Conservation (phyloP, 768 basidiomycete genomes). For the Mycena latifolia region DNA sequence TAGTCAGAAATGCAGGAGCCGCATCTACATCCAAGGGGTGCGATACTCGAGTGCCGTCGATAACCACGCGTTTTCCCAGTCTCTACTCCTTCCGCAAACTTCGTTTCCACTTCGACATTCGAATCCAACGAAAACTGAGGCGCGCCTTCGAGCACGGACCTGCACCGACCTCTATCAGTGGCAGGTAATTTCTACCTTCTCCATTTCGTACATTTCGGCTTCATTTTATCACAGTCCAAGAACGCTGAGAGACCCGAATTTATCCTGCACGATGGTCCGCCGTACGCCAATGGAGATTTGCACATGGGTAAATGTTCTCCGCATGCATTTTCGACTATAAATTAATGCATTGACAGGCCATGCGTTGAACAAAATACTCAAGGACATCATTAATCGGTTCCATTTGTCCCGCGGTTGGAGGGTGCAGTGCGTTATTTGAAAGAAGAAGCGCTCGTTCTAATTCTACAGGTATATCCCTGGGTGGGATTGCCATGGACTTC, state of each 20-base stretch:
- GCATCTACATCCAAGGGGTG: background rate
- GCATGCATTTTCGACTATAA: slow-evolving; percentile 1
- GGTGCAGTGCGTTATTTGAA: slow-evolving; percentile 74
- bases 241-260: slow-evolving; percentile 78
- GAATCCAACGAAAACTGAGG: slow-evolving; percentile 73
- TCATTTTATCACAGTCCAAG: slow-evolving; percentile 61
- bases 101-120: slow-evolving; percentile 80
- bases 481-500: slow-evolving; percentile 98
- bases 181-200: slow-evolving; percentile 64
- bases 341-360: slow-evolving; percentile 71
- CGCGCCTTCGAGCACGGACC: slow-evolving; percentile 68
- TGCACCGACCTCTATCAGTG: slow-evolving; percentile 82
- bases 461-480: slow-evolving; percentile 87
- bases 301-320: slow-evolving; percentile 81
- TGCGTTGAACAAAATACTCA: slow-evolving; percentile 95
- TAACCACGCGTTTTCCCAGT: slow-evolving; percentile 61
- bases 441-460: background rate
- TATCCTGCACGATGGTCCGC: slow-evolving; percentile 95
- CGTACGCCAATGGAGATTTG: slow-evolving; percentile 96
- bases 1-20: slow-evolving; percentile 25
- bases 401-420: slow-evolving; percentile 81
- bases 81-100: slow-evolving; percentile 87
- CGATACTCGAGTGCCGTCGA: slow-evolving; percentile 28
- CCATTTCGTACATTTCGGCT: background rate
- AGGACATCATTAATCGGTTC: slow-evolving; percentile 95